Percentiles rank a stretch among this genome's conserved stretches.
These are phyloP conservation scores for Epithemia pelagica DNA, from an alignment of 108 stramenopile species.

Conservation along the genomic window DNA sequence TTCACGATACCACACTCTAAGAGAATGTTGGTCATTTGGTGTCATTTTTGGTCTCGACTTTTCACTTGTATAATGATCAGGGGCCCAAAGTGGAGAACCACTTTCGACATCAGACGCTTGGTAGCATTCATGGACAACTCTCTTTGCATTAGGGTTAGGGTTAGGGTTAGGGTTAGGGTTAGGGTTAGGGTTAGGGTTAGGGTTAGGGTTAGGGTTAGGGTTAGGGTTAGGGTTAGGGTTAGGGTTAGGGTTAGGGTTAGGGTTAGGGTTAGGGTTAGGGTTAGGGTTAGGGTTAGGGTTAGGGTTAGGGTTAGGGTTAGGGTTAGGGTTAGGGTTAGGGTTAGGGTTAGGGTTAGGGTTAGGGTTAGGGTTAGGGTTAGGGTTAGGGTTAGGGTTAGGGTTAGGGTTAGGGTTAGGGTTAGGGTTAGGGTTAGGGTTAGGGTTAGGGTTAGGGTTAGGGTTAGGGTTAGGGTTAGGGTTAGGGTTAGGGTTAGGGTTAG, in stretches of 20 bases:
- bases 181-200: conserved; percentile 15
- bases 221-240: conserved; percentile 16
- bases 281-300: conserved; percentile 16
- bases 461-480: no score
- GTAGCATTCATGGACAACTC: no score
- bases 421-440: no score
- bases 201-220: conserved; percentile 16
- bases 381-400: conserved; percentile 16
- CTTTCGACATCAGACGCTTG: no score
- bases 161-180: conserved; percentile 16
- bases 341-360: conserved; percentile 16
- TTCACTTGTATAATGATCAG: no score
- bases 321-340: conserved; percentile 16
- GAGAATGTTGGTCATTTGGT: no score
- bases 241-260: conserved; percentile 15
- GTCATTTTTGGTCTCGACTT: no score
- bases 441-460: no score
- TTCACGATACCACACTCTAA: no score
- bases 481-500: no score
- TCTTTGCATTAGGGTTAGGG: conserved; percentile 13
- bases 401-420: conserved; percentile 16
- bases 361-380: conserved; percentile 15
- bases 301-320: conserved; percentile 15
- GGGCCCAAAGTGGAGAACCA: no score
- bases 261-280: conserved; percentile 16